A percentile compares a stretch with the other conserved stretches of the same genome.
Evolutionary conservation across 225 moss, liverwort and hornwort species (phyloP).

Genomic region (Sphagnum tenellum): DNA sequence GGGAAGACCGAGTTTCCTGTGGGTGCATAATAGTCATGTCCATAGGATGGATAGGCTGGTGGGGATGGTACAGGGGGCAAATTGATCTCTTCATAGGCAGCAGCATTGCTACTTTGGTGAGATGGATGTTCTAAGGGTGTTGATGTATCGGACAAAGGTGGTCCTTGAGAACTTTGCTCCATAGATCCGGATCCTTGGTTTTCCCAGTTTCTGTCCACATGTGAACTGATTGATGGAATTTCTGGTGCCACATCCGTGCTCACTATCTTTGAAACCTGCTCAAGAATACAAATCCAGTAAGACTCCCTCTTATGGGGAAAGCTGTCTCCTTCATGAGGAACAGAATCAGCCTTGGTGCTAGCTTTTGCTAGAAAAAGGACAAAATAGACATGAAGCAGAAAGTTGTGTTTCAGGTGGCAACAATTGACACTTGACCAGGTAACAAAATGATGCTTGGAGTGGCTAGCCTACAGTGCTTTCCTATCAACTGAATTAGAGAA

Average conservation of each 20-base stretch:
- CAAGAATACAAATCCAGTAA: background rate
- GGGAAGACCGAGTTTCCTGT: slow-evolving; percentile 25
- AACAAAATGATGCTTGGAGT: no score
- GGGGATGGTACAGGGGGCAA: slow-evolving; percentile 82
- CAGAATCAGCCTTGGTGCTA: background rate
- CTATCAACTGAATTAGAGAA: no score
- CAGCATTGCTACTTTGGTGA: slow-evolving; percentile 31
- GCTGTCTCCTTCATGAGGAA: background rate
- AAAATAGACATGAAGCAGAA: no score
- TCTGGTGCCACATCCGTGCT: slow-evolving; percentile 27
- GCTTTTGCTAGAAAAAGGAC: no score
- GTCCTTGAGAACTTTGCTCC: slow-evolving; percentile 19
- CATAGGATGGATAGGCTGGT: slow-evolving; percentile 52
- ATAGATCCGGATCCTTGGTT: slow-evolving; percentile 19
- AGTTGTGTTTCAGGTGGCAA: no score
- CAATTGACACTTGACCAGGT: no score
- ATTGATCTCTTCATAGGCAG: slow-evolving; percentile 65
- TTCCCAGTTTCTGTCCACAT: slow-evolving; percentile 19
- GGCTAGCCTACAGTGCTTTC: no score
- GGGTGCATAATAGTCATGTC: slow-evolving; percentile 38
- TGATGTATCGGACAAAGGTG: slow-evolving; percentile 8
- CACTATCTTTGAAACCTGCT: slow-evolving; percentile 39
- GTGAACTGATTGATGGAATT: slow-evolving; percentile 12
- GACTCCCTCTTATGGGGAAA: background rate
- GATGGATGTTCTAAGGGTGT: slow-evolving; percentile 10